A percentile compares a stretch with the other conserved stretches of the same genome.
phyloP scores from a whole-genome alignment of 345 rosid species.

The Gossypium anomalum region DNA sequence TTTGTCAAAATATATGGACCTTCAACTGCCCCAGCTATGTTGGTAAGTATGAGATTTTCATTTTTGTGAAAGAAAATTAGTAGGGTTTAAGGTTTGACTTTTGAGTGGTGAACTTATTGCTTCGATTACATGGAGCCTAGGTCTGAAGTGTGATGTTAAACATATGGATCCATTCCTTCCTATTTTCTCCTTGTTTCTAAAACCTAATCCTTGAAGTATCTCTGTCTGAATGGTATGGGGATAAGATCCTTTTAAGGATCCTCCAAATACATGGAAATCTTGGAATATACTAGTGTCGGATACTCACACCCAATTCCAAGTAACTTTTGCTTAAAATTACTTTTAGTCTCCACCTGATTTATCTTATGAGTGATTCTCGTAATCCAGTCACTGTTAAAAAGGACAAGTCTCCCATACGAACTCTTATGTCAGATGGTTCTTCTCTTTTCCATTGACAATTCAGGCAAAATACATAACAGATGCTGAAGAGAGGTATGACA shows the following conservation, averaged over 20 bases:
- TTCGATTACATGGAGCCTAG: not conserved
- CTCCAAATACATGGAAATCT: not conserved
- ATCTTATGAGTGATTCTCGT: too few species aligned
- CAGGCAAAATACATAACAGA: slow-evolving; percentile 74
- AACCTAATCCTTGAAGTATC: not conserved
- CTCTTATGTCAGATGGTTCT: not conserved
- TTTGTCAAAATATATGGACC: slow-evolving; percentile 75
- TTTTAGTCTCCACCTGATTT: not conserved
- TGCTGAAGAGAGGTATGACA: slow-evolving; percentile 66
- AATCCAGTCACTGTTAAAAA: not conserved
- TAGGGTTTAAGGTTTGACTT: not conserved
- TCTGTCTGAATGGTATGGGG: not conserved
- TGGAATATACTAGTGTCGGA: not conserved
- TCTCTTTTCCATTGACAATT: not conserved
- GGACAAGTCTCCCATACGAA: not conserved
- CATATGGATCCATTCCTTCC: not conserved
- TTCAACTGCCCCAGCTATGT: slow-evolving; percentile 54
- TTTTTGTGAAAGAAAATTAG: not conserved
- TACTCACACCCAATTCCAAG: not conserved
- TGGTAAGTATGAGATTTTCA: slow-evolving; percentile 40
- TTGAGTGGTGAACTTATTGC: not conserved
- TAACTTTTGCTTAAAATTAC: not conserved
- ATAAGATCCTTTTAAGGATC: too few species aligned
- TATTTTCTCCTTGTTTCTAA: not conserved
- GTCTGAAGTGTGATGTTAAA: not conserved